Conservation (phyloP, 176 grass and related monocot genomes). For the Cymbopogon citratus region DNA sequence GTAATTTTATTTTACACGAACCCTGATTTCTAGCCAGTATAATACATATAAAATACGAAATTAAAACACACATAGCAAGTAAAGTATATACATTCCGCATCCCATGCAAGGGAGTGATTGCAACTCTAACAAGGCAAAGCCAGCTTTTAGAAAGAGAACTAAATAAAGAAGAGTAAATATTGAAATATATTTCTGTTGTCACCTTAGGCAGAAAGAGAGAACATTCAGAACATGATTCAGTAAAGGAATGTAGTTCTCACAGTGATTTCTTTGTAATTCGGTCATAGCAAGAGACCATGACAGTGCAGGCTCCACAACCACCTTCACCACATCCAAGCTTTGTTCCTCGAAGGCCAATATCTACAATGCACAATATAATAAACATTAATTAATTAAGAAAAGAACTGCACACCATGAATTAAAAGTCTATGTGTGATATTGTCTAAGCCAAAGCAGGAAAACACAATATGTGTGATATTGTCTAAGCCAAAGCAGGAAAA, state of each 20-base stretch:
- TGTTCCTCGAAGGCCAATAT: constrained; percentile 79
- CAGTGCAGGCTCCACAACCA: constrained; percentile 97
- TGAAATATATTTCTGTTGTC: background rate
- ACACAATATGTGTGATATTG: background rate
- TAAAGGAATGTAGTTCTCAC: constrained; percentile 53
- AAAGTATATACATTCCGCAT: constrained; percentile 3
- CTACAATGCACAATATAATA: constrained; percentile 30
- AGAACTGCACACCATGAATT: background rate
- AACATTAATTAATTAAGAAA: constrained; percentile 28
- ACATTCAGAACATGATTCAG: background rate
- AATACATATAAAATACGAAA: background rate
- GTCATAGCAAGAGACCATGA: constrained; percentile 80
- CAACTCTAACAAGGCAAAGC: background rate
- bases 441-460: background rate
- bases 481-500: background rate
- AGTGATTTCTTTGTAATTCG: constrained; percentile 53
- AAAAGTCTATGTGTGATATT: background rate
- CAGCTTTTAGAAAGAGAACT: background rate
- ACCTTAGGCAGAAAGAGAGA: background rate
- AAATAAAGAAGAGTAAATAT: background rate
- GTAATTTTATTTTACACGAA: background rate
- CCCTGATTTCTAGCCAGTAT: constrained; percentile 5
- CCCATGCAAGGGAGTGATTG: background rate
- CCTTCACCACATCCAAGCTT: constrained; percentile 98
- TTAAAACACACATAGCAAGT: background rate